phyloP scores from a whole-genome alignment of 2,329 filamentous ascomycete species.

The Rhinocladiella similis region DNA sequence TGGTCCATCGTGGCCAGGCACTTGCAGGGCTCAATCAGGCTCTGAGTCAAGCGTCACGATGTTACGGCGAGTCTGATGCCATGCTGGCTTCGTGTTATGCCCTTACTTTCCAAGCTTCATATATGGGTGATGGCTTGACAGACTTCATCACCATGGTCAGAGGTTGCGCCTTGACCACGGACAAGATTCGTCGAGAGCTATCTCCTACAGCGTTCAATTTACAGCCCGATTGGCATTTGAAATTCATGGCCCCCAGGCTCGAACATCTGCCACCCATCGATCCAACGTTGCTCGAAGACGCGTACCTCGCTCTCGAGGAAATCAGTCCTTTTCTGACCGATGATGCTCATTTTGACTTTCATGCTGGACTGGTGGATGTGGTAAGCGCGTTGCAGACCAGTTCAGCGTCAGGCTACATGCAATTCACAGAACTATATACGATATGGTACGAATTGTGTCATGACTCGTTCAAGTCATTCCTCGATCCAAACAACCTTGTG shows the following conservation, averaged over 20 bases:
- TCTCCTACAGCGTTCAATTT: conserved; percentile 31
- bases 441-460: conserved; percentile 42
- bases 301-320: conserved; percentile 25
- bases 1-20: conserved; percentile 65
- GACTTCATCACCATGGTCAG: conserved; percentile 39
- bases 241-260: conserved; percentile 27
- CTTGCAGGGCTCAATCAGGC: conserved; percentile 62
- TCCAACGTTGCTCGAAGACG: conserved; percentile 21
- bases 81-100: conserved; percentile 38
- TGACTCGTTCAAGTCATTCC: conserved; percentile 44
- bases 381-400: conserved; percentile 24
- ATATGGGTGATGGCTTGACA: conserved; percentile 36
- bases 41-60: conserved; percentile 35
- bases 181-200: conserved; percentile 36
- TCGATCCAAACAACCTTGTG: conserved; percentile 43
- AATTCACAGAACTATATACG: conserved; percentile 45
- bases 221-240: conserved; percentile 27
- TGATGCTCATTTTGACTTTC: conserved; percentile 30
- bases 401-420: conserved; percentile 37
- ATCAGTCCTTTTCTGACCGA: conserved; percentile 34
- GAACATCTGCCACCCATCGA: conserved; percentile 24
- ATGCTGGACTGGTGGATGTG: conserved; percentile 28
- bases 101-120: conserved; percentile 36
- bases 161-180: conserved; percentile 35
- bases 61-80: conserved; percentile 30